Percentiles rank a stretch among this genome's conserved stretches.
Evolutionary conservation across 257 asterid genomes (phyloP).

Genomic region (Nyctanthes arbortristis): DNA sequence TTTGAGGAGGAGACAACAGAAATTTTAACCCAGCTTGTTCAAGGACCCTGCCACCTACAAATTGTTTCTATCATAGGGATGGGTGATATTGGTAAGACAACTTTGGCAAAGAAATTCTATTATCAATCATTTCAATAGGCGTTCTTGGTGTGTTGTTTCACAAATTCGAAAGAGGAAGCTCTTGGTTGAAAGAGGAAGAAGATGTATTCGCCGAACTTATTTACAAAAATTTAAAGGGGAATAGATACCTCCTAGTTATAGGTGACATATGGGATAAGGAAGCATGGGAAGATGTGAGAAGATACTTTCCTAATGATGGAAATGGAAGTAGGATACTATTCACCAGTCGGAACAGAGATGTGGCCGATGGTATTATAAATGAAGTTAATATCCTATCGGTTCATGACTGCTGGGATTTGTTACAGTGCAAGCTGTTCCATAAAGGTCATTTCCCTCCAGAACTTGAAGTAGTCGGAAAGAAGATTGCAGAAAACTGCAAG

Average conservation of each 20-base stretch:
- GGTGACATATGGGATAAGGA: slow-evolving; percentile 17
- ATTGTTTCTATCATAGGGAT: slow-evolving; percentile 18
- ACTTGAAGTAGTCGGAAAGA: too few species aligned
- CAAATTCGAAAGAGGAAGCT: not conserved
- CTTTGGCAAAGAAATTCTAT: too few species aligned
- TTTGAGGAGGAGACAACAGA: not conserved
- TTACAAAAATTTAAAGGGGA: slow-evolving; percentile 9
- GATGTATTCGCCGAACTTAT: slow-evolving; percentile 1
- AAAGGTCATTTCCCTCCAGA: too few species aligned
- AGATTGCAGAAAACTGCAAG: too few species aligned
- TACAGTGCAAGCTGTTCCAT: too few species aligned
- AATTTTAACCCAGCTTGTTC: not conserved
- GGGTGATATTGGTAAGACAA: slow-evolving; percentile 25
- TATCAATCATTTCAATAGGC: slow-evolving; percentile 2
- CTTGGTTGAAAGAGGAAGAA: slow-evolving; percentile 1
- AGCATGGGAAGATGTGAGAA: not conserved
- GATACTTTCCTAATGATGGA: not conserved
- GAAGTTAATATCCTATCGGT: not conserved
- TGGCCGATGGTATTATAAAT: not conserved
- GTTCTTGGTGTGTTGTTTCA: slow-evolving; percentile 4
- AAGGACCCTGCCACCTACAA: not conserved
- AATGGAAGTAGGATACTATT: slow-evolving; percentile 21
- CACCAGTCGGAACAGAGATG: not conserved
- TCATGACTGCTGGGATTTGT: slow-evolving; percentile 1
- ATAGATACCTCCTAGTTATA: too few species aligned